These are phyloP conservation scores for Scedosporium aurantiacum DNA, from an alignment of 2,329 filamentous ascomycete genomes.

Conservation along the genomic window DNA sequence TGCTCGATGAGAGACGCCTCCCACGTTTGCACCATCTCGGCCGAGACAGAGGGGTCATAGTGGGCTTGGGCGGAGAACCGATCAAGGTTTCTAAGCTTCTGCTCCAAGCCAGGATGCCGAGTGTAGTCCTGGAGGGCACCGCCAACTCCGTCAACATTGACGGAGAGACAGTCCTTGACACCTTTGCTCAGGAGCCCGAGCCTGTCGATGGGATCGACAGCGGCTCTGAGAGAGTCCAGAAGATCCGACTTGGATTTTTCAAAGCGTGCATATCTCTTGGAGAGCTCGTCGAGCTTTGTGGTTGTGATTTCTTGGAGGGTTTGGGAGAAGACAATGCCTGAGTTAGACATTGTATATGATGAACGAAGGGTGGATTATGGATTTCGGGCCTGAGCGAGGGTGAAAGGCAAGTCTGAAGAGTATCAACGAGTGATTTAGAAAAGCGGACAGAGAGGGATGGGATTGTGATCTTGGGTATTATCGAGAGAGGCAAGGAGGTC, in stretches of 20 bases:
- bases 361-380: not conserved
- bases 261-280: slow-evolving; percentile 26
- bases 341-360: slow-evolving; percentile 14
- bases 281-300: slow-evolving; percentile 31
- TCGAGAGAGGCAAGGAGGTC: too few species aligned
- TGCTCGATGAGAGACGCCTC: slow-evolving; percentile 24
- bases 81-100: slow-evolving; percentile 26
- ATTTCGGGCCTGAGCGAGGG: not conserved
- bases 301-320: slow-evolving; percentile 32
- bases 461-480: not conserved
- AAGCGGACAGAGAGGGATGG: not conserved
- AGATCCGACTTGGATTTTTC: slow-evolving; percentile 24
- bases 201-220: slow-evolving; percentile 16
- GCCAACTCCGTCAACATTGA: slow-evolving; percentile 19
- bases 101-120: slow-evolving; percentile 17
- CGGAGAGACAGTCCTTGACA: slow-evolving; percentile 23
- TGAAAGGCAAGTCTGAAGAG: not conserved
- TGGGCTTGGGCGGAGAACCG: slow-evolving; percentile 28
- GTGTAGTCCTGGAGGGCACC: slow-evolving; percentile 15
- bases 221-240: slow-evolving; percentile 15
- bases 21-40: slow-evolving; percentile 20
- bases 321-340: slow-evolving; percentile 27
- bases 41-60: slow-evolving; percentile 29
- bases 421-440: not conserved
- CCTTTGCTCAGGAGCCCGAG: slow-evolving; percentile 22